Percentiles rank a stretch among this genome's conserved stretches.
Conservation (phyloP, 2,329 filamentous ascomycete genomes). For the Septoria linicola region DNA sequence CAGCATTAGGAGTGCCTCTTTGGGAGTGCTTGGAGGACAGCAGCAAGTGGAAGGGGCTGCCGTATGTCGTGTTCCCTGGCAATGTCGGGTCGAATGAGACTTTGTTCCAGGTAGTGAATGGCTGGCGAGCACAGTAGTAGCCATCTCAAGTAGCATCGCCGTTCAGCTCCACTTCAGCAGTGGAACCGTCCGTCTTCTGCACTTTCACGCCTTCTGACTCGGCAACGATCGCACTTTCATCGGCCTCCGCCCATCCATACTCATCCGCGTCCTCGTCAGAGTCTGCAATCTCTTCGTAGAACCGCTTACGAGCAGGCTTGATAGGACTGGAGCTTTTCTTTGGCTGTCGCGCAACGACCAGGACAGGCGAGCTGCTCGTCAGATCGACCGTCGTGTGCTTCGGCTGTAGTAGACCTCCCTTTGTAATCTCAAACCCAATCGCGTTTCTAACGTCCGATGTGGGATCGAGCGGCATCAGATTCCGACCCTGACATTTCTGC, state of each 20-base stretch:
- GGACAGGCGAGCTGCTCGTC: slow-evolving; percentile 15
- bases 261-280: slow-evolving; percentile 65
- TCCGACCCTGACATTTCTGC: slow-evolving; percentile 45
- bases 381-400: slow-evolving; percentile 26
- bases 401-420: slow-evolving; percentile 44
- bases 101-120: slow-evolving; percentile 48
- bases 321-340: slow-evolving; percentile 10
- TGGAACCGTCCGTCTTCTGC: background rate
- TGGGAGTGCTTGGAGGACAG: slow-evolving; percentile 58
- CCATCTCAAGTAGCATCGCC: background rate
- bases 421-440: slow-evolving; percentile 52
- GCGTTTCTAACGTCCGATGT: slow-evolving; percentile 44
- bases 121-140: slow-evolving; percentile 33
- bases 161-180: background rate
- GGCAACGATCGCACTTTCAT: slow-evolving; percentile 50
- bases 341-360: background rate
- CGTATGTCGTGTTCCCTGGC: slow-evolving; percentile 60
- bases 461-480: slow-evolving; percentile 35
- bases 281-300: slow-evolving; percentile 55
- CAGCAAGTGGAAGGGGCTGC: slow-evolving; percentile 52
- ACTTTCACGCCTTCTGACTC: slow-evolving; percentile 1
- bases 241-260: slow-evolving; percentile 68
- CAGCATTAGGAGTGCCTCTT: slow-evolving; percentile 57
- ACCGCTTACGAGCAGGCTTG: slow-evolving; percentile 55
- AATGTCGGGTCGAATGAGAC: slow-evolving; percentile 55